Conservation (phyloP, 2,329 filamentous ascomycete genomes). For the Ophiostoma ulmi region DNA sequence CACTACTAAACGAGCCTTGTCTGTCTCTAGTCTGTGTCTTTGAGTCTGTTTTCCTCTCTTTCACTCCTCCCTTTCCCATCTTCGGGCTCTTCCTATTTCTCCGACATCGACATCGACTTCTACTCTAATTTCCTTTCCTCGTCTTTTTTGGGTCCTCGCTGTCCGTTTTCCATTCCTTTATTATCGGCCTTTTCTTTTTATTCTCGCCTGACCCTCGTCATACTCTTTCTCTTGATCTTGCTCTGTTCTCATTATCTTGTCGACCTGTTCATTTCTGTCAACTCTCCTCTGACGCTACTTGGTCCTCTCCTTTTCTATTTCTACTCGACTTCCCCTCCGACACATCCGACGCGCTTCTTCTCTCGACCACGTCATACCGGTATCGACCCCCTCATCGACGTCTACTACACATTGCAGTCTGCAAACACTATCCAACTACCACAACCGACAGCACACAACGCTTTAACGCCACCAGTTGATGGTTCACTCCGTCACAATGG, state of each 20-base stretch:
- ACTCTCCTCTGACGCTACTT: neutral
- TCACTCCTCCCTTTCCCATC: conserved; percentile 10
- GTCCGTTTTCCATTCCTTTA: conserved; percentile 1
- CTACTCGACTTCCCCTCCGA: conserved; percentile 13
- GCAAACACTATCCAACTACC: neutral
- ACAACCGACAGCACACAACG: neutral
- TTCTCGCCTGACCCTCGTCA: neutral
- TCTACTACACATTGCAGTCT: neutral
- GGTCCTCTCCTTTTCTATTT: conserved; percentile 11
- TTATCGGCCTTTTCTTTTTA: neutral
- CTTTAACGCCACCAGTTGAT: conserved; percentile 29
- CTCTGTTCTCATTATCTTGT: neutral
- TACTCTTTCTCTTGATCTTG: neutral
- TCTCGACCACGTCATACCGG: neutral
- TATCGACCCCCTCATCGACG: neutral
- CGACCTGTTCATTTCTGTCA: neutral
- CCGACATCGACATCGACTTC: neutral
- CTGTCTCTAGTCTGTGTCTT: neutral
- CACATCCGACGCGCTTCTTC: conserved; percentile 12
- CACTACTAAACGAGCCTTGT: conserved; percentile 24
- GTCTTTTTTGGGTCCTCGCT: conserved; percentile 11
- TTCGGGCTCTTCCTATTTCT: conserved; percentile 12
- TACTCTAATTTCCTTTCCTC: neutral
- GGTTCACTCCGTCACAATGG: conserved; percentile 41
- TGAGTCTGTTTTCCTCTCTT: conserved; percentile 6